phyloP scores from a whole-genome alignment of 73 alveolate species.

The Durusdinium trenchii region DNA sequence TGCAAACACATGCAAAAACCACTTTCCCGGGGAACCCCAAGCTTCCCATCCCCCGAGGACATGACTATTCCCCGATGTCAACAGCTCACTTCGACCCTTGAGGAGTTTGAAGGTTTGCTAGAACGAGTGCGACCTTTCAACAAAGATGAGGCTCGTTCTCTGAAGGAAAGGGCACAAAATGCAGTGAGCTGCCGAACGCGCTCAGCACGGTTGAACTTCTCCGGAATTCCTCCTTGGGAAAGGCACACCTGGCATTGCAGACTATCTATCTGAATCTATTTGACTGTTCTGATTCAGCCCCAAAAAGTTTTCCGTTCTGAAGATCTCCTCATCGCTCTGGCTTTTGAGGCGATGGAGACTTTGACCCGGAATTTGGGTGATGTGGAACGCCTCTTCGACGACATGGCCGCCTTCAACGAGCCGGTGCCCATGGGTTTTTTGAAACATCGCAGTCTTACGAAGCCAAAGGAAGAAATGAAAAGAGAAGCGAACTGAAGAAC shows the following conservation, averaged over 20 bases:
- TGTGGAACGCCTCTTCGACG: constrained; percentile 48
- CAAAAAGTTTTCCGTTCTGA: too few species aligned
- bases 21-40: too few species aligned
- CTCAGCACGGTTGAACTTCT: not conserved
- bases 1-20: too few species aligned
- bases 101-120: constrained; percentile 62
- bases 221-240: not conserved
- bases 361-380: constrained; percentile 16
- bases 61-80: not conserved
- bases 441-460: not conserved
- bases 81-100: not conserved
- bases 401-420: constrained; percentile 58
- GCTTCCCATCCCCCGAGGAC: too few species aligned
- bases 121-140: constrained; percentile 54
- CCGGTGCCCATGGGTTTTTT: not conserved
- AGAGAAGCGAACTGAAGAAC: too few species aligned
- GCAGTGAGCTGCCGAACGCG: too few species aligned
- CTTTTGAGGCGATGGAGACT: constrained; percentile 34
- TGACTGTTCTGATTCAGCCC: not conserved
- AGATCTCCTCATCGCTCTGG: not conserved
- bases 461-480: not conserved
- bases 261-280: not conserved
- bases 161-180: too few species aligned
- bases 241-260: not conserved
- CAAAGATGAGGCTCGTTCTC: constrained; percentile 1